phyloP scores from a whole-genome alignment of 1,139 yeast genomes.

The Geotrichum reessii region DNA sequence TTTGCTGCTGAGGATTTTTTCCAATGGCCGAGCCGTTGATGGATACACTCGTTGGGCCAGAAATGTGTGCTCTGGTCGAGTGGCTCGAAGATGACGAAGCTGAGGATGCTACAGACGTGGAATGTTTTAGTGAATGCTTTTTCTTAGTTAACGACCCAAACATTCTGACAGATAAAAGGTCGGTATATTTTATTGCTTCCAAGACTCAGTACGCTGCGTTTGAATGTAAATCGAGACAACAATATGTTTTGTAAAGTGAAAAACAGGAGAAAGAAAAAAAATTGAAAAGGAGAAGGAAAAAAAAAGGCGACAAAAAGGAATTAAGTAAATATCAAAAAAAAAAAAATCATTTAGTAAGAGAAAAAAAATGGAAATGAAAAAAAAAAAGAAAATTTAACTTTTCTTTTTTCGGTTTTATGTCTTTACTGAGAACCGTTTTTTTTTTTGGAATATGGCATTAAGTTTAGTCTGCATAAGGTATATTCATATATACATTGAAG shows the following conservation, averaged over 20 bases:
- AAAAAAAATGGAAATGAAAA: neutral
- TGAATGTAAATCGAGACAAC: neutral
- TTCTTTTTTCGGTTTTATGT: neutral
- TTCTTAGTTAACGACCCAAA: neutral
- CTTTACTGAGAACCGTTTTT: neutral
- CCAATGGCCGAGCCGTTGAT: conserved; percentile 1
- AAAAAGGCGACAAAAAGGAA: neutral
- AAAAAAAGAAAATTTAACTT: neutral
- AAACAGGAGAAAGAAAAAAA: neutral
- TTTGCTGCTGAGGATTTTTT: neutral
- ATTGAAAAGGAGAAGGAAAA: neutral
- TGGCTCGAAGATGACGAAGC: neutral
- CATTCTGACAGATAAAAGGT: neutral
- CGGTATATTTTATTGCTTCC: neutral
- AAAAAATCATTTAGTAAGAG: too few species aligned
- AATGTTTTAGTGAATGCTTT: neutral
- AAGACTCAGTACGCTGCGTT: neutral
- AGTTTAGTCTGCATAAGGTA: neutral
- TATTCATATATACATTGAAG: too few species aligned
- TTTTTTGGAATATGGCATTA: neutral
- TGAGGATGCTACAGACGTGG: neutral
- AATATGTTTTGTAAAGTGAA: neutral
- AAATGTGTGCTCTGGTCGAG: conserved; percentile 1
- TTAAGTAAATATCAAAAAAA: too few species aligned
- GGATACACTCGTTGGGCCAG: conserved; percentile 2